Percentiles rank a stretch among this genome's conserved stretches.
These are phyloP conservation scores for Globisporangium cederbergense DNA, from an alignment of 352 stramenopile species.

Conservation along the genomic window DNA sequence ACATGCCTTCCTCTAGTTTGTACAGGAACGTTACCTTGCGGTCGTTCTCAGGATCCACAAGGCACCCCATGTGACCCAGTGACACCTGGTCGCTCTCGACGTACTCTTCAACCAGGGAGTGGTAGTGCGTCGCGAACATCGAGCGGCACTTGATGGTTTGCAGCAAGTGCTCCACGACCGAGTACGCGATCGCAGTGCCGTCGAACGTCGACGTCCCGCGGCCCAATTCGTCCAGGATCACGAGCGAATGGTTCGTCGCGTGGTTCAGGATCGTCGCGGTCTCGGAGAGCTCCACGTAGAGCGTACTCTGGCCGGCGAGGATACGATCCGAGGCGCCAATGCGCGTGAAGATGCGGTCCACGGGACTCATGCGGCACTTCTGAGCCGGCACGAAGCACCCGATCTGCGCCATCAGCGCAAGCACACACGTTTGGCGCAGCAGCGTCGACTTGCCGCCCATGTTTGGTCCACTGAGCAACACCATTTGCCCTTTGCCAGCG, in stretches of 20 bases:
- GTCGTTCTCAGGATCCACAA: slow-evolving; percentile 77
- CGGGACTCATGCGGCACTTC: slow-evolving; percentile 92
- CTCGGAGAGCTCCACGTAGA: slow-evolving; percentile 99
- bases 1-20: slow-evolving; percentile 95
- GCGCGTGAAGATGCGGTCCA: slow-evolving; percentile 99
- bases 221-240: slow-evolving; percentile 99
- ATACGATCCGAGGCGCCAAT: slow-evolving; percentile 98
- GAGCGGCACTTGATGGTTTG: slow-evolving; percentile 87
- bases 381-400: slow-evolving; percentile 97
- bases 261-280: slow-evolving; percentile 97
- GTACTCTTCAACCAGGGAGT: slow-evolving; percentile 91
- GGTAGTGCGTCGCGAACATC: slow-evolving; percentile 99
- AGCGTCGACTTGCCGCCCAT: slow-evolving; percentile 99
- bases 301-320: slow-evolving; percentile 98
- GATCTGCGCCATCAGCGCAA: slow-evolving; percentile 98
- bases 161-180: slow-evolving; percentile 94
- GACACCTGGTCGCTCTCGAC: slow-evolving; percentile 51
- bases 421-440: slow-evolving; percentile 97
- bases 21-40: slow-evolving; percentile 99
- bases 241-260: slow-evolving; percentile 93
- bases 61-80: slow-evolving; percentile 80
- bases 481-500: slow-evolving; percentile 52
- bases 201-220: slow-evolving; percentile 99
- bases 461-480: slow-evolving; percentile 97
- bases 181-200: slow-evolving; percentile 96